Base-by-base conservation (phyloP, 768 basidiomycete species). In the Leccinum uliginosum region DNA sequence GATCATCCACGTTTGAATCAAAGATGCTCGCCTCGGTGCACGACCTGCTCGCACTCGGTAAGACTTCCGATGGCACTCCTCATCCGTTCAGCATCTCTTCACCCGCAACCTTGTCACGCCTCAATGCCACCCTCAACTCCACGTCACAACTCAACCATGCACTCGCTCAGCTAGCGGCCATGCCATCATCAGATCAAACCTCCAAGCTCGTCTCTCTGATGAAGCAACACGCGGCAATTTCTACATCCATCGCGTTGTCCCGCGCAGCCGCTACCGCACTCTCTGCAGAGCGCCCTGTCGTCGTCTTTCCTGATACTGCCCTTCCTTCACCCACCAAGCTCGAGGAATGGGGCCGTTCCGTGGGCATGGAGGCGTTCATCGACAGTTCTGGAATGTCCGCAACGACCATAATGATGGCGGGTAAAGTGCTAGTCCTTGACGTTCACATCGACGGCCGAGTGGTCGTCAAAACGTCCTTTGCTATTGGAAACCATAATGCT, bases 341-440 rank as follows among this genome's bases (percentile, higher is more conserved):
- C 15, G 79, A 81, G 60, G 68, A 78, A 30, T 90, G 86, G 84
- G 84, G 83, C 6, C 78, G 76, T 17, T 73, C 78, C 26, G 83
- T 78, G 5, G 87, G 86, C 26, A 87, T 91, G 87, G 87, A 91
- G 63, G 76, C 83, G 4, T 91, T 88, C 74, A 81, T 78, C 58
- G 89, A 90, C 59, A 75, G 76, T 35, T 79, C 78, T 57, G 80
- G 79, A 15, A 38, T 57, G 15, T 62, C 66, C n/a, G 74, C 74
- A 24, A 73, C 79, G 40, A 84, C 79, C 0, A 73, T 89, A 38
- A 79, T 86, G 19, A 78, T 91, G 35, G 90, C 84, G 4, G 90
- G 90, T 2, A 89, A 89, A 67, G 83, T 90, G n/a, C 74, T 92
- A 10, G 89, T 91, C 32, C 73, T 91, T 53, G 90, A 92, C 66